Evolutionary conservation across 225 moss, liverwort and hornwort species (phyloP).

Genomic region (Climacium dendroides): DNA sequence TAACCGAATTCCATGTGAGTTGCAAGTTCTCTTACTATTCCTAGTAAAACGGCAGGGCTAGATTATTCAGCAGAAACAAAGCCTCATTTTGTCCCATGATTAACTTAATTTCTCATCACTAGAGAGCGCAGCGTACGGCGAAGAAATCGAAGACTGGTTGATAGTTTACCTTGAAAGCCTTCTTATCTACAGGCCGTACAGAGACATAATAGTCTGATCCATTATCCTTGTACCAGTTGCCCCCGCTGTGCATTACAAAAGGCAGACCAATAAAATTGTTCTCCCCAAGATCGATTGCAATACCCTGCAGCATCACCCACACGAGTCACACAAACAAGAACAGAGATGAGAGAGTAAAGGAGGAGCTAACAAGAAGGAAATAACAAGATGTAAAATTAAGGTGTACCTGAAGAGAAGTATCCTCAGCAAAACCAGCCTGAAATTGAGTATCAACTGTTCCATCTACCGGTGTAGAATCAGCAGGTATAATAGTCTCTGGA

Average conservation of each 20-base stretch:
- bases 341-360: background rate
- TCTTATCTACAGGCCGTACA: constrained; percentile 36
- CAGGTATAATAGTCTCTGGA: constrained; percentile 46
- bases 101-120: background rate
- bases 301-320: constrained; percentile 33
- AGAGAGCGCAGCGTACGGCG: background rate
- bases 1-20: background rate
- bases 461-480: constrained; percentile 41
- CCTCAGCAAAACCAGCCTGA: constrained; percentile 63
- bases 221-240: constrained; percentile 88
- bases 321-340: background rate
- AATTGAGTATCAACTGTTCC: constrained; percentile 66
- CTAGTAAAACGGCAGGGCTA: background rate
- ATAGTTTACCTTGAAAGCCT: constrained; percentile 40
- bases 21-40: background rate
- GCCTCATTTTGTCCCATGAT: background rate
- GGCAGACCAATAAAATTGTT: constrained; percentile 71
- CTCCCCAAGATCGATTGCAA: constrained; percentile 50
- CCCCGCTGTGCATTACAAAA: constrained; percentile 69
- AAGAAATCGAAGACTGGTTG: background rate
- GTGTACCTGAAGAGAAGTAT: constrained; percentile 60
- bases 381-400: background rate
- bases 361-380: background rate
- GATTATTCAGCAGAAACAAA: background rate
- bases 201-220: constrained; percentile 74